Base-by-base conservation (phyloP, 2,329 filamentous ascomycete species). In the Phialophora tarda region DNA sequence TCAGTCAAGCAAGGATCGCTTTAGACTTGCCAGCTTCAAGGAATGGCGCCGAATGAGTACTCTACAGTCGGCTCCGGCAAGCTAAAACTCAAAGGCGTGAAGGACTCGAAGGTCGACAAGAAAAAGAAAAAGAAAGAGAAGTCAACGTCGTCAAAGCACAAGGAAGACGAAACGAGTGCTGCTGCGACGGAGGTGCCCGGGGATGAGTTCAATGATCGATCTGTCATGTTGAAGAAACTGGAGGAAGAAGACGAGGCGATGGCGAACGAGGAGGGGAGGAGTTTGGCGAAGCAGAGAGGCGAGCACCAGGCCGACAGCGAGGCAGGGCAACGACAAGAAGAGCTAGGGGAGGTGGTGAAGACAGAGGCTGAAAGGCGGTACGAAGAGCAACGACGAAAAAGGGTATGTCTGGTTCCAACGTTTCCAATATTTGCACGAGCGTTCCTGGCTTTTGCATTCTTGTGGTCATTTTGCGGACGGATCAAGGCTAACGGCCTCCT, bases 311-410 rank as follows among this genome's bases (percentile, higher is more conserved):
- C 8, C 14, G 14, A 38, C 4, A 47, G 32, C 8, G 28, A n/a
- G 12, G 30, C 28, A 11, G n/a, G 17, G 17, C 47, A 17, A 23
- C 74, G 74, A n/a, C 74, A 77, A 47, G 75, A 74, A 8, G 66
- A 67, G 6, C 77, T 78, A 17, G 66, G 71, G 23, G 72, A 73
- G 10, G n/a, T 74, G 69, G 78, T 79, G 67, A 97, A 96, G 83
- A 98, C 94, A 0, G 92, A 96, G 69, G 88, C 93, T 1, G 92
- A 99, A 81, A 83, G 85, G 72, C 85, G 88, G 53, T 87, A 95
- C 74, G 92, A 96, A 71, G 94, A 98, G 80, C 85, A 86, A 73
- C 87, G 90, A 77, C 85, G 88, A 77, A 95, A 92, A 80, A 86
- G 92, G 82, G 91, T 92, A 84, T 68, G 88, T 84, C 34, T 23